Base-by-base conservation (phyloP, 2,329 filamentous ascomycete species). In the Alternaria triticimaculans region DNA sequence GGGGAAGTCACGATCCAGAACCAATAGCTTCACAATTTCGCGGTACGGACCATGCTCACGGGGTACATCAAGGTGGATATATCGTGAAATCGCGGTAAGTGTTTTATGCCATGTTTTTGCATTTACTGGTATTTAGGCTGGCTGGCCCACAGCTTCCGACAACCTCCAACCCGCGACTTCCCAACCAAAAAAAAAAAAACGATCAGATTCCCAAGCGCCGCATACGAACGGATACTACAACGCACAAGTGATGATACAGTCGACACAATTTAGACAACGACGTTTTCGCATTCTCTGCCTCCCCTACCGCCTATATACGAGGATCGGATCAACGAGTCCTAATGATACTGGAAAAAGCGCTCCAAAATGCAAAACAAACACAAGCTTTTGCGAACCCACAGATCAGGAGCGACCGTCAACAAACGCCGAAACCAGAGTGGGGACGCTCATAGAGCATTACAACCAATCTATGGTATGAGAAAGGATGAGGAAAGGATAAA, bases 401-500 rank as follows among this genome's bases (percentile, higher is more conserved):
- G 55, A 66, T 61, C 67, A 65, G 63, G 66, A 72, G 60, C 60
- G 62, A 73, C 67, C 54, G 67, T 57, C 55, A 62, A 65, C 56
- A 61, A 64, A 72, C 72, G 71, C 75, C 76, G 33, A 56, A 65
- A 68, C 63, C 65, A 69, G 74, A 77, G 70, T 70, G 71, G 72
- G 67, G 71, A 71, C 63, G 72, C 75, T 74, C 72, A 64, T 63
- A 65, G 64, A 72, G 71, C 69, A 77, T 74, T 74, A 77, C 67
- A 75, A 74, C 75, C 72, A 75, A 64, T 72, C 72, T 66, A 73
- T 72, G 70, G 72, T 69, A 56, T 62, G 66, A 58, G 60, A 64
- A 68, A 62, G 46, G 26, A 63, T 55, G 50, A 59, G 26, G 49
- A 70, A 63, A 72, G 25, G 46, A 53, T 65, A 66, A 68, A 64